Evolutionary conservation across 75 land plant species (phyloP), one percentile per base, ranked within the genome.

Genomic region (Adiantum capillusveneris): DNA sequence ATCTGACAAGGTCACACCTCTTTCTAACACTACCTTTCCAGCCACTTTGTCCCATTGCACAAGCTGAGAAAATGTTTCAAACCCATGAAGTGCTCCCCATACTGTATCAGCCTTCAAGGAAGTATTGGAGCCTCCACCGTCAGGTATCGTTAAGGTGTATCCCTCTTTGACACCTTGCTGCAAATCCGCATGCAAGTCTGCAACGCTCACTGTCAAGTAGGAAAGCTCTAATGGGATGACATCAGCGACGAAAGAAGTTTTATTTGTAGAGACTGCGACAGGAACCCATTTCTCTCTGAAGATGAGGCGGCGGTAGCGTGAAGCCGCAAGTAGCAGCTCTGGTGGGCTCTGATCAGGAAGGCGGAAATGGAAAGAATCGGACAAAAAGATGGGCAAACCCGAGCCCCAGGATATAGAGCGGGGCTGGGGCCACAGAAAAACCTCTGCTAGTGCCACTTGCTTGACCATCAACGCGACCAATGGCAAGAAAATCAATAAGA

Each of bases 41-140:
- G 28, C 18, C 31, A 49, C 1, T n/a, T 59, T 56, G 24, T 49
- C 27, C 6, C 58, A 62, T 60, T 74, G 81, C 7, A 76, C 71
- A 29, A 92, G 72, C 80, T 92, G 97, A 20, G 94, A 84, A 68
- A 92, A 88, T 24, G 97, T 88, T 73, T 92, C 97, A 17, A 92
- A 79, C 34, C 97, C 97, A 11, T 81, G 64, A 58, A 92, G 73
- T n/a, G 97, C 94, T 19, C 90, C 97, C 97, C 97, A 92, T 6
- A 58, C 56, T 0, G 97, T 92, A 22, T 0, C 44, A 11, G 97
- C 83, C n/a, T 71, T 31, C 20, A 92, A 56, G 6, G 36, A 31
- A 31, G 85, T 81, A 1, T 41, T 5, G 44, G 18, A 14, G 11
- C 55, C 30, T 24, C 63, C 72, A 53, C 49, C 20, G 27, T 58